A percentile compares a stretch with the other conserved stretches of the same genome.
phyloP scores from a whole-genome alignment of 2,329 filamentous ascomycete genomes.

The Colletotrichum sp. region DNA sequence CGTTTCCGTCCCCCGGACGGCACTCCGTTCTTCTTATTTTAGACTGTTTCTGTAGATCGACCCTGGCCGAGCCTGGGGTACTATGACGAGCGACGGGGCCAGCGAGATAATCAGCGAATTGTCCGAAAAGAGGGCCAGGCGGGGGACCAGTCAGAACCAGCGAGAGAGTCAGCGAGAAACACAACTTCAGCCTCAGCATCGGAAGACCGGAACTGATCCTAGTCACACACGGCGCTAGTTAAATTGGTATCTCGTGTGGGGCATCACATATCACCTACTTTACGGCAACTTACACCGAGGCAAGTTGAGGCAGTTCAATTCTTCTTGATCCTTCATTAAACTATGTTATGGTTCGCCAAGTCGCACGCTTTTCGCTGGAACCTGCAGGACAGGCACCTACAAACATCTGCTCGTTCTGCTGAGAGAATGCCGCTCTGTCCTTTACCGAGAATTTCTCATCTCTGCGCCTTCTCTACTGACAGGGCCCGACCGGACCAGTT shows the following conservation, averaged over 20 bases:
- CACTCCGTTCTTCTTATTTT: not conserved
- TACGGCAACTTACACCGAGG: not conserved
- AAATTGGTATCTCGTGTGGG: not conserved
- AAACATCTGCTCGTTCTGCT: not conserved
- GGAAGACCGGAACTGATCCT: not conserved
- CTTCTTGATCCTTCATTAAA: not conserved
- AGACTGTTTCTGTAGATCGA: not conserved
- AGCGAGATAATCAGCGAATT: not conserved
- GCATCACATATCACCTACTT: not conserved
- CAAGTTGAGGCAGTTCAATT: not conserved
- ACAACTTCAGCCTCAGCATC: not conserved
- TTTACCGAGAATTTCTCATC: not conserved
- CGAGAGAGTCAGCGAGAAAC: not conserved
- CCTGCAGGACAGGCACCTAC: not conserved
- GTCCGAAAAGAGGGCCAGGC: not conserved
- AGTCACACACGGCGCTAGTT: not conserved
- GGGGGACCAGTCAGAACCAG: not conserved
- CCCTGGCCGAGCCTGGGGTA: not conserved
- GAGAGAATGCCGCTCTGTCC: not conserved
- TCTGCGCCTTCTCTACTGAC: not conserved
- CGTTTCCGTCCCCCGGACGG: fast-evolving
- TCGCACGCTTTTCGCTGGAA: fast-evolving
- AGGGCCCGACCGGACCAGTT: not conserved
- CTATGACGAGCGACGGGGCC: not conserved
- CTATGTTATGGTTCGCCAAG: fast-evolving